Conservation (phyloP, 768 basidiomycete species). For the Amanita jacksonii region DNA sequence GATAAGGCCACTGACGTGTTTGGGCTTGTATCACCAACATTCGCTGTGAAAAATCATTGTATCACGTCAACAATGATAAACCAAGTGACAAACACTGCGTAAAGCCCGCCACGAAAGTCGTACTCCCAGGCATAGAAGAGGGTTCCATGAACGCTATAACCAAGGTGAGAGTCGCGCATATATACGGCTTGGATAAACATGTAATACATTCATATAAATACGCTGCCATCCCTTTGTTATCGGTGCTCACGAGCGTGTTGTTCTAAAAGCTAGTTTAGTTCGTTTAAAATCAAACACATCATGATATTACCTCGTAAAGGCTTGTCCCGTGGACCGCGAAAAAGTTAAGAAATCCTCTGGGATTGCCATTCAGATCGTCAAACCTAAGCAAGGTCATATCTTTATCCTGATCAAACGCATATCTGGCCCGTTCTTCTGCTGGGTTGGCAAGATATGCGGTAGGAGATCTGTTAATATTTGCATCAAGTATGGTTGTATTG, state of each 20-base stretch:
- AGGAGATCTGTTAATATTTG: slow-evolving; percentile 68
- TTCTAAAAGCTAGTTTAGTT: slow-evolving; percentile 35
- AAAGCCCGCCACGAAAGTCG: slow-evolving; percentile 66
- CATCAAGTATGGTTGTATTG: slow-evolving; percentile 58
- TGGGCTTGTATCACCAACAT: slow-evolving; percentile 72
- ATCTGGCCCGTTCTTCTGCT: slow-evolving; percentile 52
- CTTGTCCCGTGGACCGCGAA: slow-evolving; percentile 77
- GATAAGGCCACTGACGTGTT: slow-evolving; percentile 49
- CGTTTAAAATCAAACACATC: too few species aligned
- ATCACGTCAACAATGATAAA: slow-evolving; percentile 5
- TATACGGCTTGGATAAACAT: neutral
- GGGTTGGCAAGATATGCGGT: slow-evolving; percentile 74
- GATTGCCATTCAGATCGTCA: slow-evolving; percentile 45
- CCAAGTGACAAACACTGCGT: slow-evolving; percentile 46
- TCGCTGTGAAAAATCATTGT: slow-evolving; percentile 34
- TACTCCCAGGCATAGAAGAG: slow-evolving; percentile 53
- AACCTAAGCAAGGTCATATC: slow-evolving; percentile 61
- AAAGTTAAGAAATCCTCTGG: slow-evolving; percentile 62
- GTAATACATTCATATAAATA: slow-evolving; percentile 62
- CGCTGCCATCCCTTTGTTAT: slow-evolving; percentile 85
- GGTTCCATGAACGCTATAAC: slow-evolving; percentile 53
- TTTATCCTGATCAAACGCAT: slow-evolving; percentile 68
- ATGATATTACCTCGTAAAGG: slow-evolving; percentile 50
- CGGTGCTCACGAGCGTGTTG: slow-evolving; percentile 70
- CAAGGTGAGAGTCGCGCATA: slow-evolving; percentile 1